A percentile compares a stretch with the other conserved stretches of the same genome.
Evolutionary conservation across 257 asterid species (phyloP).

Genomic region (Capsicum rhomboideum): DNA sequence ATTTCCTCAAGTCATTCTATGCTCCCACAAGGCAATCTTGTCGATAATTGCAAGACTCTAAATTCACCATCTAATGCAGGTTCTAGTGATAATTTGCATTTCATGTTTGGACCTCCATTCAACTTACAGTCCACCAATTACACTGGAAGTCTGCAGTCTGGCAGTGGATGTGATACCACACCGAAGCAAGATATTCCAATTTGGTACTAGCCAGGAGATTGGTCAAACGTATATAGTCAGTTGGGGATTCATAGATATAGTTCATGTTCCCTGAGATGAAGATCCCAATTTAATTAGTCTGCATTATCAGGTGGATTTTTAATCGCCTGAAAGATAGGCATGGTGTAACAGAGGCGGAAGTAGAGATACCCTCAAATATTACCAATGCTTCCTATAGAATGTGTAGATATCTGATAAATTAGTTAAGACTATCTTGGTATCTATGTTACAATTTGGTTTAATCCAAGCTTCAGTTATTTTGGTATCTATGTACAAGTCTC

Average conservation of each 20-base stretch:
- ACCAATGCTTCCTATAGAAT: slow-evolving; percentile 23
- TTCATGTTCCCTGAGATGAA: neutral
- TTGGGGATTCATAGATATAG: neutral
- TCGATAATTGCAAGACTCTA: slow-evolving; percentile 37
- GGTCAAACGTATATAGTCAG: neutral
- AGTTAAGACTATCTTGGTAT: slow-evolving; percentile 11
- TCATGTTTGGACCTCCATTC: slow-evolving; percentile 49
- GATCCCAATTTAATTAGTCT: neutral
- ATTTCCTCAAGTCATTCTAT: slow-evolving; percentile 18
- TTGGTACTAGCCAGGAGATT: slow-evolving; percentile 41
- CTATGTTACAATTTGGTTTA: slow-evolving; percentile 12
- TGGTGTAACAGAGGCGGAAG: slow-evolving; percentile 25
- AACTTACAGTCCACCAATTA: slow-evolving; percentile 30
- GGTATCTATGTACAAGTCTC: neutral
- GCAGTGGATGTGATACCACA: slow-evolving; percentile 23
- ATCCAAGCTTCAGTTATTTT: slow-evolving; percentile 2
- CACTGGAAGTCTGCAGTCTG: slow-evolving; percentile 23
- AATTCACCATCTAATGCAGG: slow-evolving; percentile 29
- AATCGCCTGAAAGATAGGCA: slow-evolving; percentile 14
- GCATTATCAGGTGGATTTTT: slow-evolving; percentile 15
- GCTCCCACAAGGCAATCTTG: slow-evolving; percentile 20
- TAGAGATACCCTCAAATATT: slow-evolving; percentile 5
- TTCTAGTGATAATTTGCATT: slow-evolving; percentile 31
- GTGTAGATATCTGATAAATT: slow-evolving; percentile 24
- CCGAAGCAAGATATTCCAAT: slow-evolving; percentile 35